Conservation (phyloP, 352 stramenopile genomes). For the Pythium sp. region DNA sequence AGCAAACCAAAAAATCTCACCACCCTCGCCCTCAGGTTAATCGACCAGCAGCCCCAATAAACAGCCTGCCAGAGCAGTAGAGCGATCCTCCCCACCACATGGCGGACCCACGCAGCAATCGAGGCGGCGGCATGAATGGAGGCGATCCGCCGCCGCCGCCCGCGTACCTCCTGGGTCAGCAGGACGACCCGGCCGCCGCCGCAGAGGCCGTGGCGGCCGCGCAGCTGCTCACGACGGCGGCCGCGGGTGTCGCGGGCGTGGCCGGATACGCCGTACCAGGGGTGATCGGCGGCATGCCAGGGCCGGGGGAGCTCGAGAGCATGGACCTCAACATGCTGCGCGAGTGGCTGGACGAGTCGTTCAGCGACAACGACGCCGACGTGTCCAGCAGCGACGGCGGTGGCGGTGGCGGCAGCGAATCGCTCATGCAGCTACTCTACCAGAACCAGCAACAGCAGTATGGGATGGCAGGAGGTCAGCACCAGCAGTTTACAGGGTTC, state of each 20-base stretch:
- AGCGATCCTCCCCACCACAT: not conserved
- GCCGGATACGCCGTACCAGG: not conserved
- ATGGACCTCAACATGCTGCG: slow-evolving; percentile 20
- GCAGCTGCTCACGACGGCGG: not conserved
- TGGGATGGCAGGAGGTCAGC: not conserved
- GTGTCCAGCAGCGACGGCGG: slow-evolving; percentile 4
- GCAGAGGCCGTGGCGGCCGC: not conserved
- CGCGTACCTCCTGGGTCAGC: not conserved
- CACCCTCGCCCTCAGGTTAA: not conserved
- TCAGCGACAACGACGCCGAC: slow-evolving; percentile 17
- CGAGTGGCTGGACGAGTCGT: slow-evolving; percentile 19
- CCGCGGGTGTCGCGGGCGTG: not conserved
- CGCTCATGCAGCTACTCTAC: slow-evolving; percentile 13
- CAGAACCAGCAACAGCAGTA: slow-evolving; percentile 2
- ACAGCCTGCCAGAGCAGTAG: not conserved
- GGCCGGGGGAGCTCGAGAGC: slow-evolving; percentile 11
- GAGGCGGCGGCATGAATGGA: too few relatives aligned
- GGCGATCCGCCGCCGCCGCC: too few relatives aligned
- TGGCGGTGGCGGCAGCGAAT: slow-evolving; percentile 8
- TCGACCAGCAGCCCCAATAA: not conserved
- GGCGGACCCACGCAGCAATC: not conserved
- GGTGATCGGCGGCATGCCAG: not conserved
- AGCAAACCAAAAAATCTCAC: not conserved
- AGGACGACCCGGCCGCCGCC: not conserved
- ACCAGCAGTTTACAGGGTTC: not conserved